These are phyloP conservation scores for Camellia sinensis DNA, from an alignment of 148 eudicot species.

Conservation along the genomic window DNA sequence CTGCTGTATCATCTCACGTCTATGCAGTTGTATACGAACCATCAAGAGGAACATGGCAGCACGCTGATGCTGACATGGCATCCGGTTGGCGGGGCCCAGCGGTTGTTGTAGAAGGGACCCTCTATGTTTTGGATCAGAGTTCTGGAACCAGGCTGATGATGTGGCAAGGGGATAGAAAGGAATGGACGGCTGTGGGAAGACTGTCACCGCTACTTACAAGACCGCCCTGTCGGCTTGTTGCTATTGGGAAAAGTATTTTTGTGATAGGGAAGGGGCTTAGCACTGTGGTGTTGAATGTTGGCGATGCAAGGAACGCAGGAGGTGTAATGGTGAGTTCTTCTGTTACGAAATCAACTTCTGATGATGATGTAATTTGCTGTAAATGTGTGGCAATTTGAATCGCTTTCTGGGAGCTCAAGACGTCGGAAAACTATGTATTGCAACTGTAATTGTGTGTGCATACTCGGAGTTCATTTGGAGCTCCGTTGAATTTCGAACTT, in stretches of 20 bases:
- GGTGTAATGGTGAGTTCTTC: slow-evolving; percentile 56
- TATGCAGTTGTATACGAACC: slow-evolving; percentile 62
- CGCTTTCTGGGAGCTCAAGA: not conserved
- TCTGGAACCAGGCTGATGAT: slow-evolving; percentile 67
- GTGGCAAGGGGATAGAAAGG: slow-evolving; percentile 63
- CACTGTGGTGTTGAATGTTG: slow-evolving; percentile 63
- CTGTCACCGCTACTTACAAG: slow-evolving; percentile 48
- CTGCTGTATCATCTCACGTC: slow-evolving; percentile 52
- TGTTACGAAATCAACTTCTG: slow-evolving; percentile 33
- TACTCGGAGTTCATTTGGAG: not conserved
- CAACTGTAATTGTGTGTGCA: not conserved
- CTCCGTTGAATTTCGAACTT: not conserved
- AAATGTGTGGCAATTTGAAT: slow-evolving; percentile 56
- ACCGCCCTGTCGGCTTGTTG: slow-evolving; percentile 83
- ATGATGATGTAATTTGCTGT: slow-evolving; percentile 63
- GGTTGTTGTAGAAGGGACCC: slow-evolving; percentile 50
- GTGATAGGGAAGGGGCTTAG: slow-evolving; percentile 74
- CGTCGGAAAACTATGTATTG: not conserved
- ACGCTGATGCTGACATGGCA: slow-evolving; percentile 56
- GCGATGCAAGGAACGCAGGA: slow-evolving; percentile 31
- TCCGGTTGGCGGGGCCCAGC: slow-evolving; percentile 79
- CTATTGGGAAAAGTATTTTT: slow-evolving; percentile 54
- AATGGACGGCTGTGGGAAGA: slow-evolving; percentile 60
- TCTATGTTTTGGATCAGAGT: slow-evolving; percentile 71
- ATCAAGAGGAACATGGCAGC: slow-evolving; percentile 56